These are phyloP conservation scores for Vigna reflexopilosa DNA, from an alignment of 306 rosid genomes.

Conservation along the genomic window DNA sequence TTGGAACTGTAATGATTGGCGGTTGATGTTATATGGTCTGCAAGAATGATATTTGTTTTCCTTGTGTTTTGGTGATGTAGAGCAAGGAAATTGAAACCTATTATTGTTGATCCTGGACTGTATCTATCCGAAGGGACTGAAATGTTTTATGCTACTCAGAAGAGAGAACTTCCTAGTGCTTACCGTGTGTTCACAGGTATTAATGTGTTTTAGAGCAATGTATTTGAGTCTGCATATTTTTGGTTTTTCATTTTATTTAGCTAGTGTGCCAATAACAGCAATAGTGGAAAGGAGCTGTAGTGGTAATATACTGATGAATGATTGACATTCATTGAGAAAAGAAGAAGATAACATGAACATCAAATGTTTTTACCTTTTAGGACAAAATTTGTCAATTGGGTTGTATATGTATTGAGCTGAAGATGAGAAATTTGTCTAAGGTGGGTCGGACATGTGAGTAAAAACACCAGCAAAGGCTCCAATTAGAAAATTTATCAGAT, in stretches of 20 bases:
- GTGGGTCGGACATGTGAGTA: not conserved
- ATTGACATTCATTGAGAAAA: not conserved
- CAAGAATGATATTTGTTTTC: slow-evolving; percentile 21
- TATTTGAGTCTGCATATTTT: not conserved
- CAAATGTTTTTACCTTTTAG: not conserved
- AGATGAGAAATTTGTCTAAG: not conserved
- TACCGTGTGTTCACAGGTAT: slow-evolving; percentile 83
- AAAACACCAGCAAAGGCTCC: not conserved
- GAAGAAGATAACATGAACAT: not conserved
- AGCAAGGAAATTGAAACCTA: slow-evolving; percentile 73
- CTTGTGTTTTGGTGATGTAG: slow-evolving; percentile 52
- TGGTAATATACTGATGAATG: not conserved
- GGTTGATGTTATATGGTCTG: slow-evolving; percentile 14
- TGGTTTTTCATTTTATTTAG: slow-evolving; percentile 18
- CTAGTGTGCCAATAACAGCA: not conserved
- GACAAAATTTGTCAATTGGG: not conserved
- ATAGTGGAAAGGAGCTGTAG: not conserved
- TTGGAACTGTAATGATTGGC: not conserved
- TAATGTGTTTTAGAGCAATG: not conserved
- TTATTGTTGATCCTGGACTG: slow-evolving; percentile 94
- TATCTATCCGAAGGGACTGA: slow-evolving; percentile 84
- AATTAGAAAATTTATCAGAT: not conserved
- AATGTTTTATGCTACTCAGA: slow-evolving; percentile 92
- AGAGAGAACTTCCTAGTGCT: slow-evolving; percentile 87
- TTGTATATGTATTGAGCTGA: not conserved